Base-by-base conservation (phyloP, 345 rosid species). In the Clarkia xantiana region DNA sequence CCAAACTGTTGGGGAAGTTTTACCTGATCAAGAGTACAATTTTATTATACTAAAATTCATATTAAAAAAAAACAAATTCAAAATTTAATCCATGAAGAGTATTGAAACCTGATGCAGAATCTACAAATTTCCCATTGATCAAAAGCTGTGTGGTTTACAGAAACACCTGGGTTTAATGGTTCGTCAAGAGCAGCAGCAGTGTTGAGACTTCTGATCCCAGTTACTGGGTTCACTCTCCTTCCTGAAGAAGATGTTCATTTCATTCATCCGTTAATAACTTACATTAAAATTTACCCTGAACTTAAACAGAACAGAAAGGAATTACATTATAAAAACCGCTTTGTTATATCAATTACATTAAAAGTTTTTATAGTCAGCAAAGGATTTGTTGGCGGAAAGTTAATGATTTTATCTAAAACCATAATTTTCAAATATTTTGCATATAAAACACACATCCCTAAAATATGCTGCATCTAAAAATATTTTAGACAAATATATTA, bases 1-100 rank as follows among this genome's bases (percentile, higher is more conserved):
- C 97, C 97, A 89, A 18, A 89, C 78, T 14, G 82, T 71, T 41
- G 70, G 65, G 61, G 73, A 76, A 18, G 74, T 71, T 59, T 49
- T 73, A 25, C 82, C 82, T 76, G 51, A 29, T 47, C 11, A 49
- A 47, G n/a, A 44, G 40, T 3, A 3, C 36, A 29, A 3, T 29
- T 7, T 29, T 7, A 5, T 29, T 3, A 29, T 29, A 29, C 36
- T 29, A 29, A 29, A 29, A 10, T 5, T 5, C 36, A 29, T 10
- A 29, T n/a, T n/a, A n/a, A n/a, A n/a, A 2, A 4, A 29, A 29
- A 29, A 29, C 5, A 29, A 29, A 5, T 5, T 29, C 36, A 29
- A n/a, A 14, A 42, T 42, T 42, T 14, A 0, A 48, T 29, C 36
- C 36, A n/a, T n/a, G 1, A 29, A 29, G 7, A 7, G 36, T 7